phyloP scores from a whole-genome alignment of 1,284 basidiomycete genomes.

The Austroboletus niveus region DNA sequence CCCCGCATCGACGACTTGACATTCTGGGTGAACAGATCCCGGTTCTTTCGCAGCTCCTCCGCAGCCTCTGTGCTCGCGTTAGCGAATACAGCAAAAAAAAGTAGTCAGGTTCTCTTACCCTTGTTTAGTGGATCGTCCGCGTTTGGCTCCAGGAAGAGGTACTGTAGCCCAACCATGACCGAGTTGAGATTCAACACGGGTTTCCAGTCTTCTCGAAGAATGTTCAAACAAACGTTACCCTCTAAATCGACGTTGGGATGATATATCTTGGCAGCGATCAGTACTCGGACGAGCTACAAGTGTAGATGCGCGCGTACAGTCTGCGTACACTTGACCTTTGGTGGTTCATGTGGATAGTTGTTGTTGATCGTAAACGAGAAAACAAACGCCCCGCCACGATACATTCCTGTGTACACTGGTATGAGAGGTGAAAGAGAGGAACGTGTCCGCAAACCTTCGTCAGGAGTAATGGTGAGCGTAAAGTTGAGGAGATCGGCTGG shows the following conservation, averaged over 20 bases:
- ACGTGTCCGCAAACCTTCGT: conserved; percentile 72
- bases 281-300: not conserved
- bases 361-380: conserved; percentile 96
- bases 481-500: conserved; percentile 95
- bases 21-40: conserved; percentile 78
- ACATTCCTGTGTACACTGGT: conserved; percentile 74
- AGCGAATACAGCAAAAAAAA: conserved; percentile 7
- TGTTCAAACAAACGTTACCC: conserved; percentile 96
- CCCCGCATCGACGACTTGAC: conserved; percentile 86
- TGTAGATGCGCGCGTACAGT: conserved; percentile 56
- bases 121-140: conserved; percentile 99
- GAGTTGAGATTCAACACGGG: conserved; percentile 97
- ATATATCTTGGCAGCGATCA: conserved; percentile 72
- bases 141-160: conserved; percentile 98
- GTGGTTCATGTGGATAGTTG: conserved; percentile 99
- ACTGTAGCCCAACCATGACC: conserved; percentile 97
- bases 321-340: conserved; percentile 97
- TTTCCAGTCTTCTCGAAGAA: conserved; percentile 99
- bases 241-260: conserved; percentile 98
- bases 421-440: conserved; percentile 4
- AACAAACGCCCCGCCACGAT: conserved; percentile 90
- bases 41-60: conserved; percentile 83
- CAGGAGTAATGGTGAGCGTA: conserved; percentile 90
- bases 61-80: conserved; percentile 75
- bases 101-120: conserved; percentile 50